Conservation (phyloP, 208 protist species). For the Acanthamoeba triangularis region DNA sequence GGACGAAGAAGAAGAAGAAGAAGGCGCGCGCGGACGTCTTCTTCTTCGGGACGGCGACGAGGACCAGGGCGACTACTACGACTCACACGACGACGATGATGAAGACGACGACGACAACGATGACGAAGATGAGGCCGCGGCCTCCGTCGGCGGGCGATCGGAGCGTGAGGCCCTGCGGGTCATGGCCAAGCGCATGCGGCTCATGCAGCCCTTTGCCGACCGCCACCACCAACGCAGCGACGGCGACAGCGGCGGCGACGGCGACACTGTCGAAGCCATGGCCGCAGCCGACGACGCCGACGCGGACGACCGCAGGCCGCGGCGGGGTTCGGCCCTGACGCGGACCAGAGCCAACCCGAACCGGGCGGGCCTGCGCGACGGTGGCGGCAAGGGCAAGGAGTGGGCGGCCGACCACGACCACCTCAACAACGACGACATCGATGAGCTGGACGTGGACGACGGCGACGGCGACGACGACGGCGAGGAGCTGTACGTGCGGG, state of each 20-base stretch:
- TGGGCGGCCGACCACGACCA: background rate
- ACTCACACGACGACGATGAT: background rate
- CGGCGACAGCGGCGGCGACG: background rate
- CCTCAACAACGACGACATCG: background rate
- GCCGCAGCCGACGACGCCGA: background rate
- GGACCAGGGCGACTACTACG: background rate
- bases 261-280: background rate
- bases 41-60: background rate
- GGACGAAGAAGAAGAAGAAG: background rate
- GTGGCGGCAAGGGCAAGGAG: background rate
- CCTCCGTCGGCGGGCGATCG: background rate
- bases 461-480: background rate
- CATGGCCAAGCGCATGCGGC: conserved; percentile 67
- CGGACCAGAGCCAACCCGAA: conserved; percentile 4
- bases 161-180: background rate
- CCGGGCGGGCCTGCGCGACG: background rate
- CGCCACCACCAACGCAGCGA: background rate
- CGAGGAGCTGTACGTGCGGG: conserved; percentile 77
- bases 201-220: conserved; percentile 47
- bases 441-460: background rate
- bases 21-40: background rate
- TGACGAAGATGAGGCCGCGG: background rate
- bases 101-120: background rate
- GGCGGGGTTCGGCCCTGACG: background rate
- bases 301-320: background rate